Conservation (phyloP, 768 basidiomycete genomes). For the Rhodotorula babjevae region DNA sequence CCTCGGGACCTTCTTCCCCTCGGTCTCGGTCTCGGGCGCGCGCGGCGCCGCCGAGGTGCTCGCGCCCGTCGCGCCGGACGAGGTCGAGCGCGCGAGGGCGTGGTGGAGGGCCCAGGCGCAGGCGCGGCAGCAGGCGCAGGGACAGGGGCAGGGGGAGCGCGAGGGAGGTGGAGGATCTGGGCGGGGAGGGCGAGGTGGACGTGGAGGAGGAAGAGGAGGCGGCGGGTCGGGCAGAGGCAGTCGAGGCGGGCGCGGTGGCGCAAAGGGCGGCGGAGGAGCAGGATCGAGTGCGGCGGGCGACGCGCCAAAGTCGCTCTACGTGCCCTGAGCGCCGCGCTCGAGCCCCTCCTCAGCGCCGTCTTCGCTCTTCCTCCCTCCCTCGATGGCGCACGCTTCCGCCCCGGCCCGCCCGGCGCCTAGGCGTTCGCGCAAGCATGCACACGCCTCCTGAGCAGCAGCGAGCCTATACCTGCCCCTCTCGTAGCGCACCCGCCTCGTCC, state of each 20-base stretch:
- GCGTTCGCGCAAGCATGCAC: no score
- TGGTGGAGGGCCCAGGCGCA: conserved; percentile 16
- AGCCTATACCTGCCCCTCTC: no score
- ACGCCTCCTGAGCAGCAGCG: no score
- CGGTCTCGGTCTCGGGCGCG: background rate
- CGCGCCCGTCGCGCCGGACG: background rate
- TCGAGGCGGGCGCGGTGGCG: background rate
- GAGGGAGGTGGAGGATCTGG: background rate
- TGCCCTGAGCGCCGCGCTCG: conserved; percentile 5
- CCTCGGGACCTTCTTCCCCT: conserved; percentile 25
- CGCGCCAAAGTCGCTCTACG: conserved; percentile 12
- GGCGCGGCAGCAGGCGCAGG: background rate
- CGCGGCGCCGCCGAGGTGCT: background rate
- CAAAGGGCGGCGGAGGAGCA: background rate
- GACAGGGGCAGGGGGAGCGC: background rate
- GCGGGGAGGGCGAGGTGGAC: background rate
- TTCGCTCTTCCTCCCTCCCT: no score
- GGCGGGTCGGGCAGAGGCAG: background rate
- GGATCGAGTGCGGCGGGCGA: no score
- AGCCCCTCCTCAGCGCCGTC: no score
- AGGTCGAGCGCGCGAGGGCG: conserved; percentile 8
- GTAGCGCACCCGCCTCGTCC: no score
- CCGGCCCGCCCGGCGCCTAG: no score
- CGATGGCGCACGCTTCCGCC: no score
- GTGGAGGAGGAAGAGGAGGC: background rate